Base-by-base conservation (phyloP, 441 rosid species). In the Erodium chrysanthum region DNA sequence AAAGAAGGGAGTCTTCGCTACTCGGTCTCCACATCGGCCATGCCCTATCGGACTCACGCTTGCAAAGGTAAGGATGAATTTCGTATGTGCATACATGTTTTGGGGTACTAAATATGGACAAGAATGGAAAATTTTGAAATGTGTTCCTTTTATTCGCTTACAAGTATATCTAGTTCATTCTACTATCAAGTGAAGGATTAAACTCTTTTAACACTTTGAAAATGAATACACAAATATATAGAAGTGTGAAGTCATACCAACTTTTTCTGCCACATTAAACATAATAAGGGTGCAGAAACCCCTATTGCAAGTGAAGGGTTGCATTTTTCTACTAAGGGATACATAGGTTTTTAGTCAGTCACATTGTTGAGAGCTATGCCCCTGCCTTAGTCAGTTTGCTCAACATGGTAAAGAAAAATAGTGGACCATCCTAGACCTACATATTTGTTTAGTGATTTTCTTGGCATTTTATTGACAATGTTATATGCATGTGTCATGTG, bases 31-130 rank as follows among this genome's bases (percentile, higher is more conserved):
- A 44, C 96, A 92, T 82, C 85, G 96, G 29, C 96, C 89, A 21
- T 90, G 94, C 71, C 96, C 98, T 27, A 88, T 92, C 58, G 96
- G 96, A 1, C 93, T 92, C 62, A 92, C 96, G 14, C 88, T 87
- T 75, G 96, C 94, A 60, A 90, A 88, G 96, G 96, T 92, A 46
- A 68, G 66, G 66, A 62, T 9, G 66, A 37, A 25, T 25, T 10
- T 40, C 61, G 27, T 15, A 60, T n/a, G 14, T 54, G 7, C 29
- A 25, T 25, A 25, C 3, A 25, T 25, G 29, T 25, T 69, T 52
- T 17, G 52, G n/a, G 52, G 12, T 46, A 46, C 52, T 12, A 0
- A 46, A 46, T 46, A 46, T 14, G 5, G 52, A 46, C 9, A 11
- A 46, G 52, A 46, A 11, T 1, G 29, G 2, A 25, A 25, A 25